Percentiles rank a stretch among this genome's conserved stretches.
Evolutionary conservation across 2,329 filamentous ascomycete genomes (phyloP).

Genomic region (Apiospora pterosperma): DNA sequence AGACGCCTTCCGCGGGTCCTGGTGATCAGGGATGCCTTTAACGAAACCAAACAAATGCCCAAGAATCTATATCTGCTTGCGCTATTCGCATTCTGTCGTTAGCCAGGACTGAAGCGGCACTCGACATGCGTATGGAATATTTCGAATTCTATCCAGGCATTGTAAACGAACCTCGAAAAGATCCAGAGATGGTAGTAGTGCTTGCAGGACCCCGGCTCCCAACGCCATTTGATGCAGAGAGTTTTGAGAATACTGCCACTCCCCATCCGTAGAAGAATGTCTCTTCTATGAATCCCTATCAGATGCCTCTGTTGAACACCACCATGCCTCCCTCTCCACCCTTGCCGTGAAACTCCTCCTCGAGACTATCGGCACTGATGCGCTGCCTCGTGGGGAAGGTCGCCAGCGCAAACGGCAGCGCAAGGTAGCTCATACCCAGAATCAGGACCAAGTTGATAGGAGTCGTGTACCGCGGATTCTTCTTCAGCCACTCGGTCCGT

Average conservation of each 20-base stretch:
- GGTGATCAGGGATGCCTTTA: not conserved
- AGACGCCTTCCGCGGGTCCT: not conserved
- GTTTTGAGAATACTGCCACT: not conserved
- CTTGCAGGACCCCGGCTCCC: not conserved
- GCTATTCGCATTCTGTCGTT: not conserved
- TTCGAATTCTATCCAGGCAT: not conserved
- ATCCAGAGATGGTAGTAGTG: not conserved
- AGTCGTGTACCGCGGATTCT: constrained; percentile 70
- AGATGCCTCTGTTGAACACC: constrained; percentile 93
- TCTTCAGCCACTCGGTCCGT: constrained; percentile 75
- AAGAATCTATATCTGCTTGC: not conserved
- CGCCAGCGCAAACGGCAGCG: constrained; percentile 82
- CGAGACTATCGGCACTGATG: constrained; percentile 70
- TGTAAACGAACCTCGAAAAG: not conserved
- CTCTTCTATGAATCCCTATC: not conserved
- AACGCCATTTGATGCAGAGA: not conserved
- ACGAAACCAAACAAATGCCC: not conserved
- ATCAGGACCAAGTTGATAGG: constrained; percentile 88
- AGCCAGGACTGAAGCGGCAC: not conserved
- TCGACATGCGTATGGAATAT: not conserved
- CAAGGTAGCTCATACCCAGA: constrained; percentile 80
- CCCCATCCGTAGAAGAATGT: not conserved
- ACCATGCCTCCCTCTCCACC: constrained; percentile 79
- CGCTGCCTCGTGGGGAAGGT: constrained; percentile 91
- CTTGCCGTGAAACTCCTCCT: constrained; percentile 80